A percentile compares a stretch with the other conserved stretches of the same genome.
phyloP scores from a whole-genome alignment of 768 basidiomycete genomes.

The Podaxis sp. region DNA sequence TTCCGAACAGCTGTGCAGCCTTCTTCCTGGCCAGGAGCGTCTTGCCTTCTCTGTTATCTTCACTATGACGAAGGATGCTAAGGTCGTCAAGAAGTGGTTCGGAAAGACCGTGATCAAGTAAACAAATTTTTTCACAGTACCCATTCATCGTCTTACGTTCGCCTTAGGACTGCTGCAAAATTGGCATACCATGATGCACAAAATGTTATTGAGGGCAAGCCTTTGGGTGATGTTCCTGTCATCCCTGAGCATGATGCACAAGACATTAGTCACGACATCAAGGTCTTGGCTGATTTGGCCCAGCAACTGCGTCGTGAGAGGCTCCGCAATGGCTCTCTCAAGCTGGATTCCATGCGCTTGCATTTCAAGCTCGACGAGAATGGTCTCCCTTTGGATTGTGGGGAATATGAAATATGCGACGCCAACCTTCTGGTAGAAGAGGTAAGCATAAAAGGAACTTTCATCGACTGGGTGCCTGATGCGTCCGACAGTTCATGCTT shows the following conservation, averaged over 20 bases:
- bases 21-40: constrained; percentile 85
- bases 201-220: constrained; percentile 73
- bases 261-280: constrained; percentile 78
- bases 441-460: constrained; percentile 41
- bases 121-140: constrained; percentile 21
- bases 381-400: constrained; percentile 80
- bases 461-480: constrained; percentile 10
- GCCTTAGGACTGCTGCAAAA: constrained; percentile 75
- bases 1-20: constrained; percentile 90
- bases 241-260: constrained; percentile 54
- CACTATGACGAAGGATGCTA: constrained; percentile 80
- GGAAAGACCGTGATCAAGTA: constrained; percentile 91
- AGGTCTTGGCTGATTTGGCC: constrained; percentile 64
- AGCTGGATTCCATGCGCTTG: constrained; percentile 66
- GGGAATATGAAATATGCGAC: constrained; percentile 59
- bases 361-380: constrained; percentile 78
- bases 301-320: constrained; percentile 71
- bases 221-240: constrained; percentile 52
- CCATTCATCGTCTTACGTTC: background rate
- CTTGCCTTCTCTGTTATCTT: constrained; percentile 90
- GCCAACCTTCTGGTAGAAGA: constrained; percentile 88
- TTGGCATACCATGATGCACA: constrained; percentile 84
- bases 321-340: constrained; percentile 78
- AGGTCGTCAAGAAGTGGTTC: constrained; percentile 86
- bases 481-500: constrained; percentile 77